Percentiles rank a stretch among this genome's conserved stretches.
Conservation (phyloP, 306 rosid genomes). For the Cicer judaicum region DNA sequence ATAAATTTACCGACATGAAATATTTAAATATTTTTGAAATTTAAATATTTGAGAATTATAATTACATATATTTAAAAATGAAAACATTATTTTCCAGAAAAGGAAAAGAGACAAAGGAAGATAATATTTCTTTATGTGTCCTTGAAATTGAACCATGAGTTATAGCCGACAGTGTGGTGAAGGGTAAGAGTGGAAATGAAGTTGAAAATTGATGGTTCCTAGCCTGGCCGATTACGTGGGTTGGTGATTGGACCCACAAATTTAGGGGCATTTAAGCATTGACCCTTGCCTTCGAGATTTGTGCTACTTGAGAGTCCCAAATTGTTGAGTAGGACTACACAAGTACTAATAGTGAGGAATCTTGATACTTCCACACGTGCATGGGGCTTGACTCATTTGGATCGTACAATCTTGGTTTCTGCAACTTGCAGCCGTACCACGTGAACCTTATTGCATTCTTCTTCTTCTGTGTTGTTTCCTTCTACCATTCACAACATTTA, state of each 20-base stretch:
- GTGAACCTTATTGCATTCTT: constrained; percentile 39
- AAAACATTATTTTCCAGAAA: too few species aligned
- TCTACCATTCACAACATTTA: too few species aligned
- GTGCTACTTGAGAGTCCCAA: constrained; percentile 38
- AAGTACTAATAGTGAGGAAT: constrained; percentile 17
- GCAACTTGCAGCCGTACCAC: constrained; percentile 44
- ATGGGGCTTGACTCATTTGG: constrained; percentile 31
- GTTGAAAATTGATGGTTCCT: constrained; percentile 4
- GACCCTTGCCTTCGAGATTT: constrained; percentile 54
- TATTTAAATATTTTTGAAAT: too few species aligned
- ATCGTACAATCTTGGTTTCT: constrained; percentile 46
- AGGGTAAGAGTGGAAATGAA: constrained; percentile 10
- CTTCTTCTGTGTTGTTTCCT: constrained; percentile 33
- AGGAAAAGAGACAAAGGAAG: too few species aligned
- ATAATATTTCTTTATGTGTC: too few species aligned
- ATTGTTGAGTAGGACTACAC: neutral
- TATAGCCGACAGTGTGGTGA: constrained; percentile 11
- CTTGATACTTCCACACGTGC: constrained; percentile 57
- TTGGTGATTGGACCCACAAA: constrained; percentile 44
- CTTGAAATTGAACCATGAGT: too few species aligned
- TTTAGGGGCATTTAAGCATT: constrained; percentile 41
- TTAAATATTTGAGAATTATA: too few species aligned
- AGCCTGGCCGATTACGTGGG: constrained; percentile 29
- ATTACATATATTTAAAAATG: too few species aligned
- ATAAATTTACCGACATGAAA: too few species aligned